A percentile compares a stretch with the other conserved stretches of the same genome.
phyloP scores from a whole-genome alignment of 768 basidiomycete genomes.

The Cystobasidium tubakii region DNA sequence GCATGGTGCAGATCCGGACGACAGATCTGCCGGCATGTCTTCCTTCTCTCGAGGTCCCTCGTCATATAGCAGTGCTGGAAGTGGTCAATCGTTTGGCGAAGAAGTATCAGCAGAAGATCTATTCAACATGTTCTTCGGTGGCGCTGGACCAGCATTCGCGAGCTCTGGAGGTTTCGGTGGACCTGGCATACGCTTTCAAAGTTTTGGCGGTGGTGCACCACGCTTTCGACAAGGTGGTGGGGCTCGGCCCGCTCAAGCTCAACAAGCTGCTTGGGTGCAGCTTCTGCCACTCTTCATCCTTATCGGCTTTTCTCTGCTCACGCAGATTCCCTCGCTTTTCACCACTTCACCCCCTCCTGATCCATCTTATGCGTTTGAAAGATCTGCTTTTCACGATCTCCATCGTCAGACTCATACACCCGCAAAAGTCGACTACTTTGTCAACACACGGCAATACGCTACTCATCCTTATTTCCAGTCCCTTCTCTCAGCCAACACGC shows the following conservation, averaged over 20 bases:
- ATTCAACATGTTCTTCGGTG: constrained; percentile 98
- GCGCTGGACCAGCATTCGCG: constrained; percentile 51
- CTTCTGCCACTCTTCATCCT: constrained; percentile 77
- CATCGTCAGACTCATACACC: constrained; percentile 65
- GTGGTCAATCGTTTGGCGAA: constrained; percentile 57
- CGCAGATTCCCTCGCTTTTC: constrained; percentile 72
- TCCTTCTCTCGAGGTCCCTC: constrained; percentile 48
- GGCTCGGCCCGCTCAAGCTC: constrained; percentile 50
- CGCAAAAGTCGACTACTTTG: constrained; percentile 69
- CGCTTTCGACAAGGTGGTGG: constrained; percentile 48
- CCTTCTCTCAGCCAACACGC: constrained; percentile 25
- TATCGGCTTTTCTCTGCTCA: constrained; percentile 74
- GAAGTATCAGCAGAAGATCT: constrained; percentile 92
- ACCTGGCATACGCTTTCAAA: constrained; percentile 54
- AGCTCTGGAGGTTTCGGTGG: constrained; percentile 52
- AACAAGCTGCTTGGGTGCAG: constrained; percentile 54
- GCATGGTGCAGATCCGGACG: constrained; percentile 57
- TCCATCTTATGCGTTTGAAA: constrained; percentile 68
- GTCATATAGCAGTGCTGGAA: constrained; percentile 35
- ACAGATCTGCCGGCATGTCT: constrained; percentile 77
- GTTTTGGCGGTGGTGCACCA: constrained; percentile 51
- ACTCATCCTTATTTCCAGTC: constrained; percentile 63
- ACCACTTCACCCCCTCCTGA: constrained; percentile 65
- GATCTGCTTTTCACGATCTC: constrained; percentile 60
- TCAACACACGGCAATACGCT: constrained; percentile 69